These are phyloP conservation scores for Nakazawaea populi DNA, from an alignment of 805 yeast species.

Conservation along the genomic window DNA sequence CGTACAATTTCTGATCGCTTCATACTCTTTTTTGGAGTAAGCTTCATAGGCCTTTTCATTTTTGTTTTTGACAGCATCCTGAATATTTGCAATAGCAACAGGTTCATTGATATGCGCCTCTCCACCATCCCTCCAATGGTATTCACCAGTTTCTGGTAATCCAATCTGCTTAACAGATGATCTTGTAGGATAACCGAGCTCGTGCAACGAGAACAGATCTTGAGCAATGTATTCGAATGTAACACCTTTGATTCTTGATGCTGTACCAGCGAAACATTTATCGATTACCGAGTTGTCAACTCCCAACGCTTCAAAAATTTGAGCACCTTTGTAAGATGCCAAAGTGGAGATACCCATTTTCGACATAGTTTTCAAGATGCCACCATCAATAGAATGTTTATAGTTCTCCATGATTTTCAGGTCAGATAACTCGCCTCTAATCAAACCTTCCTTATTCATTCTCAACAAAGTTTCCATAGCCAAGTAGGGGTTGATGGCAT, in stretches of 20 bases:
- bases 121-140: constrained; percentile 99
- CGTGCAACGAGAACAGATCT: constrained; percentile 92
- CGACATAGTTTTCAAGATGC: constrained; percentile 95
- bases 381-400: constrained; percentile 80
- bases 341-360: constrained; percentile 98
- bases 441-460: constrained; percentile 75
- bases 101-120: constrained; percentile 95
- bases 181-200: constrained; percentile 83
- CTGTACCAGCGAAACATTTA: constrained; percentile 94
- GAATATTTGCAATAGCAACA: constrained; percentile 87
- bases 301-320: constrained; percentile 95
- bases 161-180: constrained; percentile 63
- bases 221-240: constrained; percentile 95
- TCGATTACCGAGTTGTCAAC: constrained; percentile 93
- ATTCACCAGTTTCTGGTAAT: constrained; percentile 93
- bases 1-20: constrained; percentile 89
- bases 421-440: constrained; percentile 50
- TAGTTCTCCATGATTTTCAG: constrained; percentile 68
- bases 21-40: constrained; percentile 84
- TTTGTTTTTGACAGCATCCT: constrained; percentile 97
- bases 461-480: constrained; percentile 84
- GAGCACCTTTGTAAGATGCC: constrained; percentile 99
- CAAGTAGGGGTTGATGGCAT: constrained; percentile 90
- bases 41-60: constrained; percentile 90
- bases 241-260: constrained; percentile 92